These are phyloP conservation scores for Solanum appendiculatum DNA, from an alignment of 257 asterid species.

Conservation along the genomic window DNA sequence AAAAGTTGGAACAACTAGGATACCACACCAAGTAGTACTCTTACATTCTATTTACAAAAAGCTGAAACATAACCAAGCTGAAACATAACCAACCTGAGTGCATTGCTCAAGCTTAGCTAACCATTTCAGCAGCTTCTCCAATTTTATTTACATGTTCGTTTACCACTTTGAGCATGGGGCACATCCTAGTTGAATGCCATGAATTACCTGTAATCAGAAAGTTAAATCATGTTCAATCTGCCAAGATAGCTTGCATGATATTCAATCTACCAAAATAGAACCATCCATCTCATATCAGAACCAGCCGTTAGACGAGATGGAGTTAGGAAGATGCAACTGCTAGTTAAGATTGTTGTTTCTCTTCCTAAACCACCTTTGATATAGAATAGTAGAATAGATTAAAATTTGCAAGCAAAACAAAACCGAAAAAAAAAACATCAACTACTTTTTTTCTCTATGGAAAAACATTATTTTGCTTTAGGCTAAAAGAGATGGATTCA, in stretches of 20 bases:
- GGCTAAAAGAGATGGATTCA: neutral
- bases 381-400: neutral
- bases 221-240: slow-evolving; percentile 35
- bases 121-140: slow-evolving; percentile 51
- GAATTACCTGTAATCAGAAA: slow-evolving; percentile 74
- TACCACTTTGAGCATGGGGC: slow-evolving; percentile 56
- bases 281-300: slow-evolving; percentile 11
- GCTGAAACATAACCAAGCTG: slow-evolving; percentile 51
- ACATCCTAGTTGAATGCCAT: slow-evolving; percentile 70
- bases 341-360: neutral
- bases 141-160: slow-evolving; percentile 37
- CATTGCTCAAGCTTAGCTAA: slow-evolving; percentile 41
- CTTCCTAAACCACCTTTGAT: neutral
- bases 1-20: neutral
- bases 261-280: slow-evolving; percentile 10
- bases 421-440: neutral
- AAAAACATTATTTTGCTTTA: neutral
- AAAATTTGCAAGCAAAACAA: neutral
- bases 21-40: slow-evolving; percentile 7
- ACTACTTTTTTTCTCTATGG: neutral
- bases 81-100: slow-evolving; percentile 62
- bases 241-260: slow-evolving; percentile 8
- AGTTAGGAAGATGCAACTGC: neutral
- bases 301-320: neutral
- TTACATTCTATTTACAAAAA: slow-evolving; percentile 13